Evolutionary conservation across 257 asterid species (phyloP), one percentile per base, ranked within the genome.

Genomic region (Cordia subcordata): DNA sequence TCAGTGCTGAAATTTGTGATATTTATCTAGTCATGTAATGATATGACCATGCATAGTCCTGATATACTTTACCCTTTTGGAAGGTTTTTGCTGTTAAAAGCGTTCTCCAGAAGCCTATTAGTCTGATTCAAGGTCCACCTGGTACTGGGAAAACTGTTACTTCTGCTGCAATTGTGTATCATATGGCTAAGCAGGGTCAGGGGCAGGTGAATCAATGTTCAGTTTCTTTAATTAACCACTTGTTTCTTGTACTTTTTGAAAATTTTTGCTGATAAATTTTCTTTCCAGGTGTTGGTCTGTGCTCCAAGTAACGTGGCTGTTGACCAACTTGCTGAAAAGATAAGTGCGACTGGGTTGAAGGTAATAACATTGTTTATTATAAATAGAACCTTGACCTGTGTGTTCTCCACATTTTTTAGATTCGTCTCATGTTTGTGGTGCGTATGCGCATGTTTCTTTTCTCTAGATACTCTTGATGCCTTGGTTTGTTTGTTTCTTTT

Each of bases 301-400:
- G 99, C 99, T 77, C 99, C 99, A 57, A 93, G 97, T 85, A 93
- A 89, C 63, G 96, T 93, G 68, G 99, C 96, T 74, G 99, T 93
- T 8, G 96, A 93, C 71, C 99, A 93, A 82, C 91, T 89, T 61
- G 99, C 97, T 72, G 99, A 93, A 71, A 93, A 93, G 74, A 93
- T 93, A 62, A 93, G 97, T 73, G 95, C 99, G 40, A 89, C 99
- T 52, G 97, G 99, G 37, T 73, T 93, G 69, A 93, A 89, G 99
- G 99, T 93, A 33, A 63, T 11, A 39, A 60, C 21, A 68, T 42
- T 75, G 57, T 54, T 61, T 33, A n/a, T 57, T 49, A 17, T 60
- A 18, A 49, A 53, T 49, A 65, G 42, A 46, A 47, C 38, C 49
- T 62, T 59, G n/a, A 49, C 13, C 59, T 54, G 8, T 51, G 16